Conservation (phyloP, 2,329 filamentous ascomycete species). For the Diaporthe humulicola region DNA sequence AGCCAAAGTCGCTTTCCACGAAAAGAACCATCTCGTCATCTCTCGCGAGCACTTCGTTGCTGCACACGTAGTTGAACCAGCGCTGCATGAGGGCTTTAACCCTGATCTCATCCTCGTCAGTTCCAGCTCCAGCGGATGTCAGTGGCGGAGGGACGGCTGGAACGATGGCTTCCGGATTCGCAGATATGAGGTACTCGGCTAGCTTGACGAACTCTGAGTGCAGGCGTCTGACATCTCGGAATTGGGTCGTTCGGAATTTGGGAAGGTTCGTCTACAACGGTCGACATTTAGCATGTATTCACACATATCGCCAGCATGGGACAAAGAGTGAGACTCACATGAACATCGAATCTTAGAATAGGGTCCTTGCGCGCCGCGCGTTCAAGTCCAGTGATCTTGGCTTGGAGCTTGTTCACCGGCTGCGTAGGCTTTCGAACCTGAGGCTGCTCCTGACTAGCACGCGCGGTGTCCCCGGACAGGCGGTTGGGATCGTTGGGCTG, state of each 20-base stretch:
- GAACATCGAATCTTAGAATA: conserved; percentile 93
- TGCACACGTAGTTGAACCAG: conserved; percentile 95
- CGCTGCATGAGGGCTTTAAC: conserved; percentile 92
- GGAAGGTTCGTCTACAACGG: conserved; percentile 90
- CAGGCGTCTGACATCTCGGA: conserved; percentile 94
- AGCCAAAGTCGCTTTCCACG: conserved; percentile 98
- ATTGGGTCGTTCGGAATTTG: conserved; percentile 97
- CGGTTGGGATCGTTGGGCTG: conserved; percentile 42
- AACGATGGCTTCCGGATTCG: conserved; percentile 96
- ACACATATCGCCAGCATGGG: neutral
- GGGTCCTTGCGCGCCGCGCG: conserved; percentile 95
- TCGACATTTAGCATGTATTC: conserved; percentile 40
- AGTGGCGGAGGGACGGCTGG: conserved; percentile 95
- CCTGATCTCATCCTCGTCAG: conserved; percentile 92
- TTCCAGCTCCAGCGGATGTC: conserved; percentile 93
- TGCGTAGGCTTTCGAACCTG: conserved; percentile 70
- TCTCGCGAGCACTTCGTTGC: conserved; percentile 90
- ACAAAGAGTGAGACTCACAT: conserved; percentile 72
- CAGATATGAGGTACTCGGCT: conserved; percentile 94
- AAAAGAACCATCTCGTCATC: conserved; percentile 99
- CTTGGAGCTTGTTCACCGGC: conserved; percentile 87
- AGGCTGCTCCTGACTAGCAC: conserved; percentile 51
- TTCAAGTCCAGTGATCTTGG: conserved; percentile 94
- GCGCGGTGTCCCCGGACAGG: conserved; percentile 44
- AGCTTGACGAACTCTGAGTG: conserved; percentile 97